Percentiles rank a stretch among this genome's conserved stretches.
These are phyloP conservation scores for Lagenaria siceraria DNA, from an alignment of 306 rosid genomes.

Conservation along the genomic window DNA sequence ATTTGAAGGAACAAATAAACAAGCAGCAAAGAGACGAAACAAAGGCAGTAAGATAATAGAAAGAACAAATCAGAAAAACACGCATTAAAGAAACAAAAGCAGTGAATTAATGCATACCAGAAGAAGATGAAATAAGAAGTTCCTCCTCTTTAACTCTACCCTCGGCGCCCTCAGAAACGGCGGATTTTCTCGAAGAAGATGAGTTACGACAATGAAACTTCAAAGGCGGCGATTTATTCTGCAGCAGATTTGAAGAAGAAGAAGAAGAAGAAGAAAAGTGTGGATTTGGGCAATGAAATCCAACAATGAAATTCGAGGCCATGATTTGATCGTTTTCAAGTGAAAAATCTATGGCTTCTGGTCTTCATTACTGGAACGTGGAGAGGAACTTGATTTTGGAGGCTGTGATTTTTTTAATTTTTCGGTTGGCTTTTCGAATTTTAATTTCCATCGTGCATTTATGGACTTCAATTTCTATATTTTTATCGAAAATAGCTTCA, in stretches of 20 bases:
- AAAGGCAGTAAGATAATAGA: background rate
- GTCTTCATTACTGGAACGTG: background rate
- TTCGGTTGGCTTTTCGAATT: background rate
- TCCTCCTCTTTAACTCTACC: constrained; percentile 38
- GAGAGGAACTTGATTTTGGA: background rate
- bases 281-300: constrained; percentile 35
- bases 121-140: constrained; percentile 22
- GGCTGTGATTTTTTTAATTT: background rate
- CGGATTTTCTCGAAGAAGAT: constrained; percentile 28
- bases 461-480: background rate
- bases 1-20: background rate
- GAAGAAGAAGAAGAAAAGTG: constrained; percentile 5
- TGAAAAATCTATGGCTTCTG: background rate
- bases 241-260: constrained; percentile 13
- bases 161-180: constrained; percentile 50
- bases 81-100: background rate
- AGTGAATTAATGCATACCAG: constrained; percentile 24
- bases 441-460: background rate
- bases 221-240: constrained; percentile 22
- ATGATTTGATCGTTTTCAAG: constrained; percentile 14
- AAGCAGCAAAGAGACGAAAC: background rate
- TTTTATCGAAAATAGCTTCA: background rate
- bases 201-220: constrained; percentile 16
- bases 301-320: constrained; percentile 47
- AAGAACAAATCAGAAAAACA: background rate